Evolutionary conservation across 176 grass and related monocot species (phyloP), one percentile per base, ranked within the genome.

Genomic region (Aegilops speltoides): DNA sequence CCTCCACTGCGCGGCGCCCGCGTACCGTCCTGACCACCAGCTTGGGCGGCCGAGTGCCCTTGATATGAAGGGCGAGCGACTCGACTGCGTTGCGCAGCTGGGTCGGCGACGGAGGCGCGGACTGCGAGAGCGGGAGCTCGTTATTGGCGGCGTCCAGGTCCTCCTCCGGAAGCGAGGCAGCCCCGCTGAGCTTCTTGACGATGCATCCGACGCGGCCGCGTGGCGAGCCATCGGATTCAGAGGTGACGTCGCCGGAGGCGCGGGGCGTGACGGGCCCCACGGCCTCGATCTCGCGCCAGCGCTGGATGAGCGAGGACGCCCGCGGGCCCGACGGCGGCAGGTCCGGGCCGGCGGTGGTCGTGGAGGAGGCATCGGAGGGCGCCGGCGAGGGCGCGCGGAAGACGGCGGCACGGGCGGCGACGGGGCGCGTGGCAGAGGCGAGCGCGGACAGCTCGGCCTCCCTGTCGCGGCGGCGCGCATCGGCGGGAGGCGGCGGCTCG

Each of bases 211-310:
- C 74, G 84, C 86, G 79, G 9, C 87, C 81, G 23, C 96, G 74
- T 56, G 96, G 86, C 4, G 85, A 87, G 86, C 50, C 63, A 71
- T 95, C 65, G 90, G 89, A 61, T 33, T 41, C 78, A 6, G 87
- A 85, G 1, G 43, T 17, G 14, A 45, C 60, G 69, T 81, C 77
- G 36, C 33, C 46, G 64, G 33, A 8, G 2, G 82, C 36, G 59
- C 86, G 88, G 26, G 84, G 86, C 24, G 86, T 85, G 65, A 25
- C 38, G 11, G 88, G 84, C 0, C 81, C 79, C 32, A 86, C 88
- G 9, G 91, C 92, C 92, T 98, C 97, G 64, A 98, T 79, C 85
- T 94, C 97, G 82, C 97, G 86, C 97, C 97, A 98, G 41, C 91
- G 95, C 85, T 98, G 97, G 59, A 98, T 98, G 67, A 98, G 82